A percentile compares a stretch with the other conserved stretches of the same genome.
Evolutionary conservation across 495 filamentous ascomycete species (phyloP).

Genomic region (Penicillium psychrofluorescens): DNA sequence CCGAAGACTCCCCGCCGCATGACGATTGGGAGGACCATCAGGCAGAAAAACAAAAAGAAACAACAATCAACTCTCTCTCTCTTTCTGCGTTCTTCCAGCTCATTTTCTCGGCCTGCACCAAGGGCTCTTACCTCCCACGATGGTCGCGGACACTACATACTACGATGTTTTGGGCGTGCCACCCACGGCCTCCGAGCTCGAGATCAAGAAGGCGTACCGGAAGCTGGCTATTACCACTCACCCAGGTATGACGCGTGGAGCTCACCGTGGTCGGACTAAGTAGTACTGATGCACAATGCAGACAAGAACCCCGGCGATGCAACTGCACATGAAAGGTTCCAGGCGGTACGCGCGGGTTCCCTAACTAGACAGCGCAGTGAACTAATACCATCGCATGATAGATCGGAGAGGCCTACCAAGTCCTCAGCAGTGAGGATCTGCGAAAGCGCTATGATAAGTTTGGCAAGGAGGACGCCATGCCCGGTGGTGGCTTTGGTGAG

Average conservation of each 20-base stretch:
- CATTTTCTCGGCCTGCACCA: background rate
- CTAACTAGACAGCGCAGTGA: background rate
- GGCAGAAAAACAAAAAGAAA: conserved; percentile 8
- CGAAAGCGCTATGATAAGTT: conserved; percentile 91
- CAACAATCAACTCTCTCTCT: background rate
- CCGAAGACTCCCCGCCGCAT: background rate
- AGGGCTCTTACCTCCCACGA: conserved; percentile 25
- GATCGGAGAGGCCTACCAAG: conserved; percentile 98
- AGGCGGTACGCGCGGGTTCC: conserved; percentile 48
- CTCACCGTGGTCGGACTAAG: too few relatives aligned
- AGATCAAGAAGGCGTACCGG: conserved; percentile 99
- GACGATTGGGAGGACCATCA: conserved; percentile 2
- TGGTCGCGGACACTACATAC: conserved; percentile 81
- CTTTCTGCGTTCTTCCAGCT: background rate
- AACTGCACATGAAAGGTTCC: conserved; percentile 87
- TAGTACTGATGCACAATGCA: conserved; percentile 17
- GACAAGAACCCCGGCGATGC: conserved; percentile 99
- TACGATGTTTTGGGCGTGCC: conserved; percentile 88
- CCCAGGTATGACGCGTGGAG: conserved; percentile 39
- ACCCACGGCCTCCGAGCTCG: conserved; percentile 83
- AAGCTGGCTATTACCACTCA: conserved; percentile 83
- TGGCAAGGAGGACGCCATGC: conserved; percentile 88
- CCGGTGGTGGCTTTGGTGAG: conserved; percentile 79
- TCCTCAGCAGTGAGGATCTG: conserved; percentile 79
- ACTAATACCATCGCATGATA: conserved; percentile 19